Evolutionary conservation across 2,329 filamentous ascomycete species (phyloP).

Genomic region (Metarhizium guizhouense): DNA sequence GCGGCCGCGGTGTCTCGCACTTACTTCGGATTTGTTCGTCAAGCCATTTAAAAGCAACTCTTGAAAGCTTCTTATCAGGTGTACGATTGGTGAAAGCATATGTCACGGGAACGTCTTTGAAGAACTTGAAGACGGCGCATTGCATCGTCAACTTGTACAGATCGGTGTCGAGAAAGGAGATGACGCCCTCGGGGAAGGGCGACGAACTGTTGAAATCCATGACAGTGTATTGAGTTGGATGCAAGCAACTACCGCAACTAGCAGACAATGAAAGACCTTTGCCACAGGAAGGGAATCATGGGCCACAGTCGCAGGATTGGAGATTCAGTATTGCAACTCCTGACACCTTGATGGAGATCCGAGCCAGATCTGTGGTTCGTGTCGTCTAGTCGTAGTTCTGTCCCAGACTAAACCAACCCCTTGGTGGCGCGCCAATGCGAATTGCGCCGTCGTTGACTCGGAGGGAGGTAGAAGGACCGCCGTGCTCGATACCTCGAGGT

Average conservation of each 20-base stretch:
- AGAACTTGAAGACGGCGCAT: slow-evolving; percentile 90
- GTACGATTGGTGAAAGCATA: slow-evolving; percentile 96
- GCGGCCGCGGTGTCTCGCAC: slow-evolving; percentile 15
- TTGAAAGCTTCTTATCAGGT: slow-evolving; percentile 81
- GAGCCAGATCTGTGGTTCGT: neutral
- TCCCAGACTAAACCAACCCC: neutral
- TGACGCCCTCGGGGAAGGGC: slow-evolving; percentile 65
- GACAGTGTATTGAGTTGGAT: neutral
- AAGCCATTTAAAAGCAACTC: slow-evolving; percentile 78
- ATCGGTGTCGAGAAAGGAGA: slow-evolving; percentile 73
- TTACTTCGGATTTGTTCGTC: slow-evolving; percentile 70
- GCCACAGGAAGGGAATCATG: neutral
- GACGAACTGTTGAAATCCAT: slow-evolving; percentile 62
- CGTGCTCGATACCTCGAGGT: neutral
- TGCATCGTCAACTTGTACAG: slow-evolving; percentile 99
- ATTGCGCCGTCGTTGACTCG: neutral
- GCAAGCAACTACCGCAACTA: neutral
- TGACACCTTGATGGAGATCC: neutral
- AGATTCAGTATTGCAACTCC: neutral
- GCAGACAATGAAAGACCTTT: neutral
- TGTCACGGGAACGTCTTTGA: slow-evolving; percentile 70
- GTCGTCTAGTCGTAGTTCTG: neutral
- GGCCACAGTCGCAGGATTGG: neutral
- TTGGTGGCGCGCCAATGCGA: neutral
- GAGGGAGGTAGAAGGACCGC: neutral